Base-by-base conservation (phyloP, 1,284 basidiomycete species). In the Papiliotrema fonsecae region DNA sequence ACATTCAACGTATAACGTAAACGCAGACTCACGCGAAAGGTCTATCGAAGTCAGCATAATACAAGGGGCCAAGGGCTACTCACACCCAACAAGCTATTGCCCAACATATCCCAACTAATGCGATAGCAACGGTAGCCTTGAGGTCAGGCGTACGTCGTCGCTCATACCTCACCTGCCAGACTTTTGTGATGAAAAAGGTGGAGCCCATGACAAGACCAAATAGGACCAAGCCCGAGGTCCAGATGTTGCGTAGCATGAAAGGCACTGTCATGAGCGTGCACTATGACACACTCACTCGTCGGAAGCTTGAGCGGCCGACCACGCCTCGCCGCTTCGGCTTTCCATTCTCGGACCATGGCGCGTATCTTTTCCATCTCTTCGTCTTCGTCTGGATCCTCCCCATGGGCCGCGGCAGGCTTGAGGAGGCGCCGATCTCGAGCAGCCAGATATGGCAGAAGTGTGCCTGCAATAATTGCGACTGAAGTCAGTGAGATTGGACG, bases 41-140 rank as follows among this genome's bases (percentile, higher is more conserved):
- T 6, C 66, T 67, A 41, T 16, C 18, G 40, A n/a, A 53, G 49
- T 31, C 18, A 30, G 28, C n/a, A 22, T 25, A 9, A 3, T 32
- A 21, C 28, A 13, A 24, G 14, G 19, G n/a, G 22, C 31, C 14
- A 16, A 30, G 19, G 16, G 22, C 27, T 19, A 69, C 62, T 66
- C 35, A 68, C 47, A 88, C 88, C 91, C 91, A 96, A 75, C 88
- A 90, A 14, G 90, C 88, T 21, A 96, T 87, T 1, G 90, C 88
- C 92, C 92, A 97, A 67, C 86, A 89, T 34, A 96, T 86, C 35
- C 92, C 92, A 14, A 92, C 82, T 34, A 92, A 69, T 45, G 84
- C 83, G 46, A 97, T 87, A 60, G 87, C 82, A 22, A 83, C 69
- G 11, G 86, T 87, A 9, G 91, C 92, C 78, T 85, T 28, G 38